Evolutionary conservation across 169 alveolate genomes (phyloP).

Genomic region (Babesia caballi): DNA sequence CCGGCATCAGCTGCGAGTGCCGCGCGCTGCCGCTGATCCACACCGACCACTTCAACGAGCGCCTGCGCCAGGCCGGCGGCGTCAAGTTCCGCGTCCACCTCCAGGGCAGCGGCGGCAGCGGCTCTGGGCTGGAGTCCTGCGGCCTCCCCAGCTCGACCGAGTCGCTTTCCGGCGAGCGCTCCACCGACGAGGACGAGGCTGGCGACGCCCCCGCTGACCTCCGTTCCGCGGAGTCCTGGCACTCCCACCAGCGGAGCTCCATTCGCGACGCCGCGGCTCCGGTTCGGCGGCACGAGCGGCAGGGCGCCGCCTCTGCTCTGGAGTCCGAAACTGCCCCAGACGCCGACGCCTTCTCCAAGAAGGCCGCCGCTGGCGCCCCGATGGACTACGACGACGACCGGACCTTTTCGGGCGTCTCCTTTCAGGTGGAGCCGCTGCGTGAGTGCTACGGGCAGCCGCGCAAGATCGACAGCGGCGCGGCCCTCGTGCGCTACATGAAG

Average conservation of each 20-base stretch:
- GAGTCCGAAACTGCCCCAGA: not conserved
- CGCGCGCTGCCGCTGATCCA: constrained; percentile 58
- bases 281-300: not conserved
- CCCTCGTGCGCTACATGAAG: constrained; percentile 48
- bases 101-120: constrained; percentile 10
- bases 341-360: not conserved
- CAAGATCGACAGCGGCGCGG: constrained; percentile 33
- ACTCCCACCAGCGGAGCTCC: not conserved
- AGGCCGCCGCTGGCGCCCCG: not conserved
- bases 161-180: not conserved
- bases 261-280: not conserved
- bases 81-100: constrained; percentile 57
- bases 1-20: constrained; percentile 62
- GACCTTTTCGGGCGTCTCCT: constrained; percentile 10
- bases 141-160: not conserved
- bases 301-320: not conserved
- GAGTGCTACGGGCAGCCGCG: constrained; percentile 43
- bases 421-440: constrained; percentile 60
- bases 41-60: constrained; percentile 53
- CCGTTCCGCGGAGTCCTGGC: not conserved
- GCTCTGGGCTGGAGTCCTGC: not conserved
- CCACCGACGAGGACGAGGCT: not conserved
- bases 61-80: constrained; percentile 21
- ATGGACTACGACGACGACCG: constrained; percentile 44
- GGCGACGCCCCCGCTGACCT: not conserved